A percentile compares a stretch with the other conserved stretches of the same genome.
Evolutionary conservation across 2,329 filamentous ascomycete genomes (phyloP).

Genomic region (Sordariomycetes sp.): DNA sequence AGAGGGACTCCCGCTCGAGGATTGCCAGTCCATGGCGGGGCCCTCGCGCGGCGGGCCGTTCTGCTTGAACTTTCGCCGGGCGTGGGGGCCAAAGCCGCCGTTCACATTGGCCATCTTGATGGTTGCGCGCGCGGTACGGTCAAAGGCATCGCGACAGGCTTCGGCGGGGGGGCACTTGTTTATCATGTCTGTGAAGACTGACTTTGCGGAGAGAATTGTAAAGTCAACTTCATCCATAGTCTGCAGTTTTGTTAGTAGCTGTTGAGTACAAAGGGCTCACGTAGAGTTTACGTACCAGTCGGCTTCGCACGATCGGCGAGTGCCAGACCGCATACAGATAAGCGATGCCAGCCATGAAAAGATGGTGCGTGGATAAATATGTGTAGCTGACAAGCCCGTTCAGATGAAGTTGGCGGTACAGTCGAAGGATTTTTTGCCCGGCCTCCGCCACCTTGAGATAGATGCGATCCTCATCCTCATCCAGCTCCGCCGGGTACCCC

Average conservation of each 20-base stretch:
- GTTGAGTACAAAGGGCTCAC: not conserved
- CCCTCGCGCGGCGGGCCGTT: constrained; percentile 9
- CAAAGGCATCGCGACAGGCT: constrained; percentile 87
- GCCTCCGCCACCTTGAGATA: constrained; percentile 93
- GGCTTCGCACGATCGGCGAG: constrained; percentile 73
- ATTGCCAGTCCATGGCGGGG: constrained; percentile 15
- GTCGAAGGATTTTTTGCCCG: constrained; percentile 78
- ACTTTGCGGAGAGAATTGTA: constrained; percentile 84
- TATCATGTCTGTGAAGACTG: constrained; percentile 80
- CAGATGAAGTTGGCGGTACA: constrained; percentile 82
- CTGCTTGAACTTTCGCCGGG: constrained; percentile 13
- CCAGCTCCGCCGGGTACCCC: constrained; percentile 48
- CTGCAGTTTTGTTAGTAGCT: constrained; percentile 22
- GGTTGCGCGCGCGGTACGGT: constrained; percentile 87
- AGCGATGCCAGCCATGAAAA: constrained; percentile 95
- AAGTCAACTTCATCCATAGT: constrained; percentile 96
- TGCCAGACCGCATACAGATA: constrained; percentile 98
- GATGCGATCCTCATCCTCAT: constrained; percentile 78
- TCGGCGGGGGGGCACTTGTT: constrained; percentile 93
- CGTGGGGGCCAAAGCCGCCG: constrained; percentile 55
- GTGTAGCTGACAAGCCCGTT: constrained; percentile 90
- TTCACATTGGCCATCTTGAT: constrained; percentile 89
- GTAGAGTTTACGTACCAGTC: constrained; percentile 50
- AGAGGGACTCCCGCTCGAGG: constrained; percentile 13
- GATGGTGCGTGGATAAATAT: constrained; percentile 85